Evolutionary conservation across 768 basidiomycete genomes (phyloP), one percentile per base, ranked within the genome.

Genomic region (Mycena galericulata): DNA sequence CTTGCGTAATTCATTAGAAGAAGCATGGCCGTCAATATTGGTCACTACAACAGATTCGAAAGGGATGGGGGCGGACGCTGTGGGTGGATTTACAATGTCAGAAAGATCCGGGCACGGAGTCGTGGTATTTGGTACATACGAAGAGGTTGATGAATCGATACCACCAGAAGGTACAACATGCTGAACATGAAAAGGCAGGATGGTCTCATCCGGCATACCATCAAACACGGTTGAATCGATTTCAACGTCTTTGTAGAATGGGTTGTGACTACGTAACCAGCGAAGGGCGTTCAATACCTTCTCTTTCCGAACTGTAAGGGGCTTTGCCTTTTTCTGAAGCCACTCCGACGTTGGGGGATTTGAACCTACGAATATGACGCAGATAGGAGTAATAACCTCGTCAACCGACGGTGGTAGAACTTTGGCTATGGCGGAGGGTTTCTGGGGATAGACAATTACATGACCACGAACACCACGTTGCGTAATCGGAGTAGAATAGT

Each of bases 81-180:
- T n/a, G n/a, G 34, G 34, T 36, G 34, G 34, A 36, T 36, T 36
- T 14, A 36, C 14, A 36, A 36, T 36, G 14, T 36, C 14, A 14
- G 26, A 12, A 6, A 22, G 26, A 12, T 43, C 41, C 17, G 18
- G 18, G 1, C 76, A 30, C 40, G 17, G 8, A 1, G 30, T 15
- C 38, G 77, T 61, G 15, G 76, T 75, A 0, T 77, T 75, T 7
- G 73, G 36, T 0, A 78, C 76, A 45, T 72, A 77, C 3, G 76
- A 76, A 59, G 67, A 77, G 9, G 60, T 62, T 4, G 60, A 14
- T 5, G 60, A 22, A 10, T 62, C 60, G 24, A 47, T 62, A 11
- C 41, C 60, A 22, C 45, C 20, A n/a, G 2, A 46, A 2, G 64
- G 64, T 2, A 24, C 15, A 18, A 66, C 26, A 58, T 66, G 55